Evolutionary conservation across 176 grass and related monocot genomes (phyloP), one percentile per base, ranked within the genome.

Genomic region (Themeda triandra): DNA sequence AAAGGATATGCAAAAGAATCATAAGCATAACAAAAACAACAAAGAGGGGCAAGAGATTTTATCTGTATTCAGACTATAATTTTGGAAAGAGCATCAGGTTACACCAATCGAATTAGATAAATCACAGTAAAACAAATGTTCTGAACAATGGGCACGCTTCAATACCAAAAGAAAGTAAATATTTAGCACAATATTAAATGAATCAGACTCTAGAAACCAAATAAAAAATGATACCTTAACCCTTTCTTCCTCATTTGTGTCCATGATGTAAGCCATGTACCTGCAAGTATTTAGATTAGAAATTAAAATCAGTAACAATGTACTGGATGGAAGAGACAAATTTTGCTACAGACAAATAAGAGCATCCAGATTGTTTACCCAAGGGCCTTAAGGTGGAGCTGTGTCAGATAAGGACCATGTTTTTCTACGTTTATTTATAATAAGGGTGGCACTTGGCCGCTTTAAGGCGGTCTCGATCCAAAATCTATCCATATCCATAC

Each of bases 231-330:
- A 63, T 80, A 95, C 95, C 92, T 98, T 98, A 33, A 86, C 6
- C 32, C 96, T 89, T 56, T 98, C 96, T 91, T 98, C 96, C 87
- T 95, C 96, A 66, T 98, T 98, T 79, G 96, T 98, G 72, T 98
- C 96, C 96, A 98, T 98, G 75, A 98, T 98, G 71, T 98, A 98
- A 76, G 96, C 96, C 96, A 98, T 98, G 81, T 98, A 98, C 96
- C 96, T 98, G 80, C 37, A 82, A 92, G 48, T 60, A 71, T 82
- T 85, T 48, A 42, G 59, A 82, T 78, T 37, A 79, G 8, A 63
- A 6, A 63, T 31, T 28, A 71, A 65, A 80, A 59, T 39, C 13
- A 25, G 17, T 42, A 86, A 18, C 40, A 63, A 12, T 33, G n/a
- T 32, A 21, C 21, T 28, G 1, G 23, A 72, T 44, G 51, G 10